Evolutionary conservation across 1,284 basidiomycete species (phyloP), one percentile per base, ranked within the genome.

Genomic region (Spongiforma sp.): DNA sequence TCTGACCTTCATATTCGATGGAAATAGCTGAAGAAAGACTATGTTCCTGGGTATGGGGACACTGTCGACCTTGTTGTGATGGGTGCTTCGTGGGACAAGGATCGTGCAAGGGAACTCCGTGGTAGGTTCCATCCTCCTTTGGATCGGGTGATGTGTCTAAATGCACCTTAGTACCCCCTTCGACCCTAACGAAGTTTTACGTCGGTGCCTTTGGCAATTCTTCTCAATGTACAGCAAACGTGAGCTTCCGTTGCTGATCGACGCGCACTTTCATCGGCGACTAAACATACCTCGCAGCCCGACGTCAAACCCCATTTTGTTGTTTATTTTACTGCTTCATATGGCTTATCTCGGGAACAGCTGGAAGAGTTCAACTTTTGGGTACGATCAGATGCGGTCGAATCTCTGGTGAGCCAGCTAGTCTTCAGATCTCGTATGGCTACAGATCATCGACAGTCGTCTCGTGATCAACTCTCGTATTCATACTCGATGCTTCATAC

Each of bases 31-130:
- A 91, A 93, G 81, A 87, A 84, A 73, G 95, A 96, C 73, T 96
- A 95, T 69, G 93, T 97, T 43, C 86, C 87, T 1, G 90, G 90
- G 2, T 83, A 91, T 53, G 93, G 94, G 0, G 95, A 97, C 75
- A 84, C 86, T 15, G 72, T 95, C 17, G 93, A 96, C 74, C 82
- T 96, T 57, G 87, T 89, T 1, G 73, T 95, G 26, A 74, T 96
- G 30, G 95, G 87, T 2, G 93, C 89, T 17, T 80, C 84, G 1
- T 95, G 93, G 92, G 90, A 93, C 65, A 89, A 88, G 69, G 85
- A 91, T 41, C 83, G 95, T 12, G 95, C 84, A 5, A 79, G 92
- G 55, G 89, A 91, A 62, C 80, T 96, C 4, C 77, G 89, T 74
- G 93, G 93, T 93, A 60, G 48, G 82, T 41, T 21, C 36, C 52